Base-by-base conservation (phyloP, 1,284 basidiomycete species). In the Cryptococcus deneoformans region DNA sequence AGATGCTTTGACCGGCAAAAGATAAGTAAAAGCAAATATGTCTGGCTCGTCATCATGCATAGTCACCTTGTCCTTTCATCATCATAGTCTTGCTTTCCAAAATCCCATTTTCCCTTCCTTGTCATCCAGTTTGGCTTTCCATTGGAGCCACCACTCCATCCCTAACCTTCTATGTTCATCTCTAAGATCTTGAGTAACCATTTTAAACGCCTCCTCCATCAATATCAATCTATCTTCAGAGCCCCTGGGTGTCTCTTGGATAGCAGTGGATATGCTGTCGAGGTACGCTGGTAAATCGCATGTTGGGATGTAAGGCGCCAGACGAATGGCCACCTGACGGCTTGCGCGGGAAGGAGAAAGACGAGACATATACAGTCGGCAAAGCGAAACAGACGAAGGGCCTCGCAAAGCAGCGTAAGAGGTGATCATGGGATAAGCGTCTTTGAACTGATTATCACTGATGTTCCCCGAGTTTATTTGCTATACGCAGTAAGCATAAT, bases 91-190 rank as follows among this genome's bases (percentile, higher is more conserved):
- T 20, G 45, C 58, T 59, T 34, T 51, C 52, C 8, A 54, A 10
- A 46, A 56, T 40, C 54, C 55, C 5, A 37, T 7, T n/a, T 45
- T 12, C 10, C n/a, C 52, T 16, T 42, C 9, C n/a, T 37, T 42
- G 2, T 47, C 56, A 12, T 47, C 60, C 35, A 61, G 53, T 20
- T 46, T 46, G 45, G 52, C 38, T 59, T 59, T 61, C 61, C 65
- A 66, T 20, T 52, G 53, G 11, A 65, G 49, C 72, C 72, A 74
- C 72, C 72, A 74, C 9, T 67, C 67, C 11, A 71, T 64, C 1
- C 68, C 72, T 16, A 53, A 29, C 40, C 60, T 46, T 58, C 67
- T 69, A 29, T 52, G 55, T 46, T 62, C 61, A 54, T 74, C 72
- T 5, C 64, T 58, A 47, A 74, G 50, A 46, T 67, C 67, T 46